These are phyloP conservation scores for Aspergillus pseudotamarii DNA, from an alignment of 2,329 filamentous ascomycete genomes.

Conservation along the genomic window DNA sequence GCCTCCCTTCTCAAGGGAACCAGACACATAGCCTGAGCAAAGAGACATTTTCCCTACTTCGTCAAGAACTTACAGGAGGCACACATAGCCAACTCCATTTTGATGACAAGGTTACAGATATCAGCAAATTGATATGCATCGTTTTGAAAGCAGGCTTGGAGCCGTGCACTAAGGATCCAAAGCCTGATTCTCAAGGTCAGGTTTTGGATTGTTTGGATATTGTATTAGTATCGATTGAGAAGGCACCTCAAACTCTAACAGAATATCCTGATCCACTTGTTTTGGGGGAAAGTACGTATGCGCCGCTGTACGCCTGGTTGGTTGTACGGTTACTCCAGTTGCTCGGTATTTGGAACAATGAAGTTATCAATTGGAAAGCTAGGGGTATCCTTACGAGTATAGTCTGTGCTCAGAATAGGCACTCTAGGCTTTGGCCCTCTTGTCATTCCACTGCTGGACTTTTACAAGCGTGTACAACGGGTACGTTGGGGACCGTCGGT, in stretches of 20 bases:
- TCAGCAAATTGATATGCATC: slow-evolving; percentile 83
- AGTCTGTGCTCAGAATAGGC: slow-evolving; percentile 35
- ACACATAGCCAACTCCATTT: slow-evolving; percentile 49
- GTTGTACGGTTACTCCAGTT: slow-evolving; percentile 56
- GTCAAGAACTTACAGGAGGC: slow-evolving; percentile 63
- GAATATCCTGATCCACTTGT: slow-evolving; percentile 65
- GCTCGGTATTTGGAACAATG: slow-evolving; percentile 45
- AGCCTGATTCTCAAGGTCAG: slow-evolving; percentile 50
- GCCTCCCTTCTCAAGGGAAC: slow-evolving; percentile 67
- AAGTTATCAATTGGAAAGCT: slow-evolving; percentile 43
- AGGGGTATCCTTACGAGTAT: slow-evolving; percentile 40
- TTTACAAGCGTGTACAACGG: slow-evolving; percentile 38
- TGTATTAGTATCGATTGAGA: slow-evolving; percentile 71
- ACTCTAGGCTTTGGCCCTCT: slow-evolving; percentile 31
- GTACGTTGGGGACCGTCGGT: slow-evolving; percentile 32
- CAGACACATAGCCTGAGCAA: slow-evolving; percentile 67
- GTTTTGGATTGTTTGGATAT: slow-evolving; percentile 73
- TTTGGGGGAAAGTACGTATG: slow-evolving; percentile 52
- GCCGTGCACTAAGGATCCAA: slow-evolving; percentile 58
- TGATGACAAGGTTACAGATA: slow-evolving; percentile 72
- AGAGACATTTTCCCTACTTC: slow-evolving; percentile 73
- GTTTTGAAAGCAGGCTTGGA: slow-evolving; percentile 79
- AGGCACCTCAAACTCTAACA: slow-evolving; percentile 68
- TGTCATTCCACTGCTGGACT: slow-evolving; percentile 35
- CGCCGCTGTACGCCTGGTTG: slow-evolving; percentile 58